Evolutionary conservation across 495 filamentous ascomycete species (phyloP).

Genomic region (Aspergillus funiculosus): DNA sequence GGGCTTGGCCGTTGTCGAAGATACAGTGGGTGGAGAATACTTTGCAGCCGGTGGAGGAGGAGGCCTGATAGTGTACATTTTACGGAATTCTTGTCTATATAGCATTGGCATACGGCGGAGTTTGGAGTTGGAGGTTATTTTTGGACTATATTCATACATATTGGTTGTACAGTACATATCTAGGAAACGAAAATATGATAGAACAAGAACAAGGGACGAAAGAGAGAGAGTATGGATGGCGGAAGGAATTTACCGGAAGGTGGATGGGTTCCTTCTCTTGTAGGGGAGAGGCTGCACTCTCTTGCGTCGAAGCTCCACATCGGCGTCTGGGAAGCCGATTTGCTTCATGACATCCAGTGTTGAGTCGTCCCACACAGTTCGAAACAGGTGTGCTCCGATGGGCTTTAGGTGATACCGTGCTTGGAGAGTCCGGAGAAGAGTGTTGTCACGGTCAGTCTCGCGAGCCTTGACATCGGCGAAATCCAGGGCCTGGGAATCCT

Average conservation of each 20-base stretch:
- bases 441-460: constrained; percentile 53
- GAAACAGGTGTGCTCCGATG: constrained; percentile 82
- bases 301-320: constrained; percentile 79
- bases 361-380: constrained; percentile 79
- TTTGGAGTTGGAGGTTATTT: constrained; percentile 25
- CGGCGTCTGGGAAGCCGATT: constrained; percentile 64
- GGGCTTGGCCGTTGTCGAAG: constrained; percentile 48
- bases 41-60: constrained; percentile 35
- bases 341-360: constrained; percentile 80
- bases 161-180: constrained; percentile 44
- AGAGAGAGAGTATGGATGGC: background rate
- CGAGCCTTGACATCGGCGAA: constrained; percentile 50
- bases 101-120: constrained; percentile 18
- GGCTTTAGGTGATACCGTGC: constrained; percentile 61
- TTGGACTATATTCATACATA: constrained; percentile 45
- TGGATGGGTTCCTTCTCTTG: constrained; percentile 48
- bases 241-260: constrained; percentile 34
- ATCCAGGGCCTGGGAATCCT: constrained; percentile 54
- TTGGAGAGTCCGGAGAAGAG: constrained; percentile 65
- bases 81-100: background rate
- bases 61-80: constrained; percentile 11
- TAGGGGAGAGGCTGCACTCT: constrained; percentile 54
- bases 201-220: constrained; percentile 17
- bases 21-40: constrained; percentile 50
- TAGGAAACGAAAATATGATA: constrained; percentile 25